A percentile compares a stretch with the other conserved stretches of the same genome.
Evolutionary conservation across 805 yeast species (phyloP).

Genomic region (Debaryomyces castellii): DNA sequence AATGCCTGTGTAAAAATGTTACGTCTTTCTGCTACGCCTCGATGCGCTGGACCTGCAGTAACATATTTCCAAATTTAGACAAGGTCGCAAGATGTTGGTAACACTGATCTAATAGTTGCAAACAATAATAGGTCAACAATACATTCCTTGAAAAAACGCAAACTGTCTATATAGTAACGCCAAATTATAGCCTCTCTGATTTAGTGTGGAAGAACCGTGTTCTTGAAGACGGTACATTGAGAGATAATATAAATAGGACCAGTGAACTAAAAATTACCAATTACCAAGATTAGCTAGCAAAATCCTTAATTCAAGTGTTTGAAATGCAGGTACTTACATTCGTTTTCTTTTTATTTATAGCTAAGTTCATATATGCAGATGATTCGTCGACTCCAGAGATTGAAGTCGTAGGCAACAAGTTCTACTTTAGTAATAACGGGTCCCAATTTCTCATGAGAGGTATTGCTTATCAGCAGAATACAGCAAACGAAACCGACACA

Average conservation of each 20-base stretch:
- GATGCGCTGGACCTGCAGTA: background rate
- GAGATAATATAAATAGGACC: background rate
- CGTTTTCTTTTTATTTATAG: slow-evolving; percentile 4
- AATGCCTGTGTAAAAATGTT: background rate
- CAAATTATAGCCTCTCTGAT: background rate
- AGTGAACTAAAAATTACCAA: background rate
- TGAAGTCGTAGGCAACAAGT: slow-evolving; percentile 44
- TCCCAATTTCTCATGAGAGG: slow-evolving; percentile 45
- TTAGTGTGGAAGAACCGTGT: background rate
- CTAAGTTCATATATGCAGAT: slow-evolving; percentile 2
- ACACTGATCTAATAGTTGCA: background rate
- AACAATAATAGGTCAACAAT: background rate
- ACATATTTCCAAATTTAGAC: background rate
- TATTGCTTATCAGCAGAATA: slow-evolving; percentile 44
- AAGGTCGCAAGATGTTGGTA: slow-evolving; percentile 1
- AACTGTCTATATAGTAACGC: background rate
- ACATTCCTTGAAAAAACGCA: background rate
- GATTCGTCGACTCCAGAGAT: slow-evolving; percentile 24
- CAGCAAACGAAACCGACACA: slow-evolving; percentile 24
- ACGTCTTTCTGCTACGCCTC: slow-evolving; percentile 2
- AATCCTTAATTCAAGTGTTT: background rate
- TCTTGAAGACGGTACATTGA: background rate
- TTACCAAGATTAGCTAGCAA: background rate
- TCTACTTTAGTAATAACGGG: slow-evolving; percentile 41
- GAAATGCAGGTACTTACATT: slow-evolving; percentile 4